Conservation (phyloP, 208 protist genomes). For the Histomonas meleagridis region DNA sequence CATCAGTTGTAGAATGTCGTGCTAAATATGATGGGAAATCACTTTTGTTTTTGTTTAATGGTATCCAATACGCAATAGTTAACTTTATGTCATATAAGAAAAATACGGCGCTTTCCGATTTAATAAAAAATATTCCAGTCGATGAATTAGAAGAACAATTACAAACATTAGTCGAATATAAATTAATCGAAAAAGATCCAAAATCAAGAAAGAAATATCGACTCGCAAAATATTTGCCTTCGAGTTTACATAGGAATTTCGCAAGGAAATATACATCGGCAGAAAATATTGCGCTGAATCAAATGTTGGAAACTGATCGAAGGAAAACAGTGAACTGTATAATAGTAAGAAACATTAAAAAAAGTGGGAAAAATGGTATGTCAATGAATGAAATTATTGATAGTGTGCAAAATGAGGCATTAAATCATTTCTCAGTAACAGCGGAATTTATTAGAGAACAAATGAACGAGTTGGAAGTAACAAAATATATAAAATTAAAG, state of each 20-base stretch:
- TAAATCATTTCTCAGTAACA: not conserved
- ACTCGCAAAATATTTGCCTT: not conserved
- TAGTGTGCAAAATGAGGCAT: not conserved
- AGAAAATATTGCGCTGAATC: not conserved
- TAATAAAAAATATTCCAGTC: not conserved
- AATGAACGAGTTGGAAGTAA: not conserved
- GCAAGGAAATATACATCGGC: slow-evolving; percentile 2
- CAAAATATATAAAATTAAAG: not conserved
- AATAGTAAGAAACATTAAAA: not conserved
- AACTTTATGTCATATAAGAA: not conserved
- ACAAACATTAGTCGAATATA: not conserved
- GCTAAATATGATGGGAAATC: not conserved
- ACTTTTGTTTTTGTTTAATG: not conserved
- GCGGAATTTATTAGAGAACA: not conserved
- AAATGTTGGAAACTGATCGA: not conserved
- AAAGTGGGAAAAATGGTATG: not conserved
- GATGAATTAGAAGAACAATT: not conserved
- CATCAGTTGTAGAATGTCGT: not conserved
- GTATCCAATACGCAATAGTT: not conserved
- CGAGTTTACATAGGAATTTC: not conserved
- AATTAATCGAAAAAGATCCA: not conserved
- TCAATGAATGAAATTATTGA: not conserved
- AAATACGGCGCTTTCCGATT: not conserved
- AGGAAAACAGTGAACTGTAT: not conserved
- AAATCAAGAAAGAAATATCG: not conserved